Evolutionary conservation across 768 basidiomycete species (phyloP).

Genomic region (Leccinum aurantiacum): DNA sequence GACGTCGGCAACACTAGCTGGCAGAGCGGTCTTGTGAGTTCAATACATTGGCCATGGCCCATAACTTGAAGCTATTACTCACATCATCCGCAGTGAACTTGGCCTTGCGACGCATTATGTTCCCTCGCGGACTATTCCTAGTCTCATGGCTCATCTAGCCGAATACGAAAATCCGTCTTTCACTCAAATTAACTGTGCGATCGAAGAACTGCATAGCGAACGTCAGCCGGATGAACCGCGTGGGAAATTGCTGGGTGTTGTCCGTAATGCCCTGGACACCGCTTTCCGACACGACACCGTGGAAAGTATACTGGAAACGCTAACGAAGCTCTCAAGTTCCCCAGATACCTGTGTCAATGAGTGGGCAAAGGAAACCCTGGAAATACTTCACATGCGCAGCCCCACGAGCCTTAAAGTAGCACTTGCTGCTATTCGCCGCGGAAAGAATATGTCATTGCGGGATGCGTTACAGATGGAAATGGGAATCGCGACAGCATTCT

Average conservation of each 20-base stretch:
- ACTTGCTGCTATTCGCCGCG: slow-evolving; percentile 73
- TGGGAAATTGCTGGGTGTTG: slow-evolving; percentile 54
- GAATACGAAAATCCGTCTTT: slow-evolving; percentile 36
- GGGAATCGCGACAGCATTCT: slow-evolving; percentile 84
- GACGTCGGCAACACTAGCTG: slow-evolving; percentile 69
- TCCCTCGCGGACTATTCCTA: slow-evolving; percentile 70
- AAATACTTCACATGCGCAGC: slow-evolving; percentile 65
- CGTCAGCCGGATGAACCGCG: slow-evolving; percentile 55
- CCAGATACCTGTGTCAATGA: slow-evolving; percentile 47
- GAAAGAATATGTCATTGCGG: slow-evolving; percentile 59
- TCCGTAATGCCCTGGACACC: slow-evolving; percentile 75
- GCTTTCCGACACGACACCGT: slow-evolving; percentile 75
- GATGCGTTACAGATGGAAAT: slow-evolving; percentile 83
- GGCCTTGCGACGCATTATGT: slow-evolving; percentile 96
- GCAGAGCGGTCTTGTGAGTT: slow-evolving; percentile 84
- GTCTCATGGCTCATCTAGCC: slow-evolving; percentile 67
- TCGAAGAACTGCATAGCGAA: slow-evolving; percentile 64
- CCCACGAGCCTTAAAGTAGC: slow-evolving; percentile 93
- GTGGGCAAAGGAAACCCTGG: slow-evolving; percentile 78
- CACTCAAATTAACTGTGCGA: slow-evolving; percentile 62
- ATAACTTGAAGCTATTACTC: slow-evolving; percentile 8
- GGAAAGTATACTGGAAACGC: slow-evolving; percentile 62
- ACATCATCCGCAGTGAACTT: slow-evolving; percentile 58
- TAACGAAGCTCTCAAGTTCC: slow-evolving; percentile 43
- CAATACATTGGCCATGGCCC: not conserved